These are phyloP conservation scores for Gossypium arboreum DNA, from an alignment of 345 rosid species.

Conservation along the genomic window DNA sequence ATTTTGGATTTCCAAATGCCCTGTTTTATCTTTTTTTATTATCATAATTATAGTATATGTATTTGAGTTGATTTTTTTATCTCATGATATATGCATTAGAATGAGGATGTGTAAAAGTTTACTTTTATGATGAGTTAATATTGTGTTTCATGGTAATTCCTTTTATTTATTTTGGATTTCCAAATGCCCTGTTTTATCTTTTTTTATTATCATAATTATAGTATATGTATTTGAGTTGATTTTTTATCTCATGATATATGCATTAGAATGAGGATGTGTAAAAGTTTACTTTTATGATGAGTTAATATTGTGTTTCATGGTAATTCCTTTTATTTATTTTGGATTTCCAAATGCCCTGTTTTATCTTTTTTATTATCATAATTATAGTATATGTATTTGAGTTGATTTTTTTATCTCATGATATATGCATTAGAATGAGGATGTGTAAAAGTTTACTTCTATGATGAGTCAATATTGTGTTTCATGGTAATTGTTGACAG, in stretches of 20 bases:
- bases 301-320: conserved; percentile 5
- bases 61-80: not conserved
- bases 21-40: not conserved
- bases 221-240: conserved; percentile 6
- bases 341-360: not conserved
- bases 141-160: conserved; percentile 13
- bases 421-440: not conserved
- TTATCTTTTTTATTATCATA: not conserved
- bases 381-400: not conserved
- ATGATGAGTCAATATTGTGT: not conserved
- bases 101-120: not conserved
- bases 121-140: not conserved
- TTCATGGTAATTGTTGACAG: conserved; percentile 40
- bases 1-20: not conserved
- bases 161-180: no score
- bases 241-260: not conserved
- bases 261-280: not conserved
- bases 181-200: no score
- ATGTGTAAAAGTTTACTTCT: not conserved
- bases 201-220: not conserved
- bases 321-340: not conserved
- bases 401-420: not conserved
- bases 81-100: not conserved
- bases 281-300: not conserved
- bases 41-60: not conserved